A percentile compares a stretch with the other conserved stretches of the same genome.
Conservation (phyloP, 2,329 filamentous ascomycete species). For the Fusarium sp. region DNA sequence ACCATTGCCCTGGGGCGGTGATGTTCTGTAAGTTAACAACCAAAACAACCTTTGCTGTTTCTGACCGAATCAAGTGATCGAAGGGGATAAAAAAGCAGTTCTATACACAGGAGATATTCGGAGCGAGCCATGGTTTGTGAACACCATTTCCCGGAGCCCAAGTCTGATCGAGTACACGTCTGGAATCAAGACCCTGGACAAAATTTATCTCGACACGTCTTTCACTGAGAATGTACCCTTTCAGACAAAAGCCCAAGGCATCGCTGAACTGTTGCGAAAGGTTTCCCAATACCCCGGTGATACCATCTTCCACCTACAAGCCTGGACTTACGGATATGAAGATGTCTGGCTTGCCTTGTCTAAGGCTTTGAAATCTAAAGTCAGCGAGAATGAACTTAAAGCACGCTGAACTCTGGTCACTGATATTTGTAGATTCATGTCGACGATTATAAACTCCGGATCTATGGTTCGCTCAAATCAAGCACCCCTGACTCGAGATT, state of each 20-base stretch:
- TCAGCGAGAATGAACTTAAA: slow-evolving; percentile 42
- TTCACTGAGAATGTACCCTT: slow-evolving; percentile 63
- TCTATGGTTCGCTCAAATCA: slow-evolving; percentile 73
- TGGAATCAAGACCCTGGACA: slow-evolving; percentile 75
- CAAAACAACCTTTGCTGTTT: rapidly evolving
- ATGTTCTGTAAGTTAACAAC: slow-evolving; percentile 74
- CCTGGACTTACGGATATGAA: slow-evolving; percentile 92
- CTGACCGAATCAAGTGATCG: slow-evolving; percentile 66
- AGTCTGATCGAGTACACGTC: slow-evolving; percentile 77
- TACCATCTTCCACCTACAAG: slow-evolving; percentile 83
- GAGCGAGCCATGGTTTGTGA: slow-evolving; percentile 87
- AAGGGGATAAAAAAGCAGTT: slow-evolving; percentile 75
- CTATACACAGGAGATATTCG: slow-evolving; percentile 92
- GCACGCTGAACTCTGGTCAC: background rate
- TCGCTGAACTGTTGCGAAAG: slow-evolving; percentile 76
- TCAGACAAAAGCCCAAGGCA: slow-evolving; percentile 75
- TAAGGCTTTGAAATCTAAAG: slow-evolving; percentile 71
- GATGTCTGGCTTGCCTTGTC: slow-evolving; percentile 89
- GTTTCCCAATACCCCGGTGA: slow-evolving; percentile 73
- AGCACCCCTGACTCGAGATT: slow-evolving; percentile 53
- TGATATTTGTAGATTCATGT: slow-evolving; percentile 73
- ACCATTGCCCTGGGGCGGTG: slow-evolving; percentile 88
- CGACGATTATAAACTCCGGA: slow-evolving; percentile 78
- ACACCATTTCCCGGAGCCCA: slow-evolving; percentile 75
- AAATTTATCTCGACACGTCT: slow-evolving; percentile 89